phyloP scores from a whole-genome alignment of 2,329 filamentous ascomycete genomes.

The Cryoendolithus antarcticus region DNA sequence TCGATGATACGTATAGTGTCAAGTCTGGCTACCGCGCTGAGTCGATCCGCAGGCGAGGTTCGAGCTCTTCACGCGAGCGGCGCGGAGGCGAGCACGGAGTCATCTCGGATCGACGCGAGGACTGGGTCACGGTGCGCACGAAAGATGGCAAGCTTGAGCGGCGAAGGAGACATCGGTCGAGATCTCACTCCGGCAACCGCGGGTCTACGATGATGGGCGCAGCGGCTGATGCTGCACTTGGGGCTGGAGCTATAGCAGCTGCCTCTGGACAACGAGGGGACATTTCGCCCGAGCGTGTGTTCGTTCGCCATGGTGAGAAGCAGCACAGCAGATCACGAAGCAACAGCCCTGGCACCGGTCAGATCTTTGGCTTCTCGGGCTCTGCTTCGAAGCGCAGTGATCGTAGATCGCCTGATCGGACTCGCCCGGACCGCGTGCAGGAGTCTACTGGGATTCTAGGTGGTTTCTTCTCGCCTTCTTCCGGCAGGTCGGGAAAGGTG shows the following conservation, averaged over 20 bases:
- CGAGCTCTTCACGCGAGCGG: slow-evolving; percentile 15
- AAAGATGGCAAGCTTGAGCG: slow-evolving; percentile 20
- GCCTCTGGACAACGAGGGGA: slow-evolving; percentile 9
- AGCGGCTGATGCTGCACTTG: slow-evolving; percentile 15
- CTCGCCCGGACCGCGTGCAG: slow-evolving; percentile 10
- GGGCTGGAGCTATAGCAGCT: slow-evolving; percentile 12
- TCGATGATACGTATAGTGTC: slow-evolving; percentile 49
- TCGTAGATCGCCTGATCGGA: slow-evolving; percentile 5
- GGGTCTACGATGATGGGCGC: slow-evolving; percentile 7
- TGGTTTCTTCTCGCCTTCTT: too few species aligned
- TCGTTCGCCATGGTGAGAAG: slow-evolving; percentile 14
- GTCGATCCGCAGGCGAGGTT: slow-evolving; percentile 21
- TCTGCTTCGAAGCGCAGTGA: slow-evolving; percentile 1
- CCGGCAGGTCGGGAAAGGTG: too few species aligned
- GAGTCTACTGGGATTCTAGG: too few species aligned
- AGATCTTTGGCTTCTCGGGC: slow-evolving; percentile 13
- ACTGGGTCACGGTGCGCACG: slow-evolving; percentile 16
- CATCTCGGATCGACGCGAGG: slow-evolving; percentile 9
- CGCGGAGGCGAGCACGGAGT: too few species aligned
- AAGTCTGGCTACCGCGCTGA: slow-evolving; percentile 38
- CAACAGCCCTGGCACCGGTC: slow-evolving; percentile 14
- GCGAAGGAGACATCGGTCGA: slow-evolving; percentile 14
- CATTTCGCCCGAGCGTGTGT: slow-evolving; percentile 6
- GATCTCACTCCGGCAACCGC: slow-evolving; percentile 29
- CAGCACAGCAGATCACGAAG: slow-evolving; percentile 32